Percentiles rank a stretch among this genome's conserved stretches.
Conservation (phyloP, 2,329 filamentous ascomycete species). For the Aspergillus sp. region DNA sequence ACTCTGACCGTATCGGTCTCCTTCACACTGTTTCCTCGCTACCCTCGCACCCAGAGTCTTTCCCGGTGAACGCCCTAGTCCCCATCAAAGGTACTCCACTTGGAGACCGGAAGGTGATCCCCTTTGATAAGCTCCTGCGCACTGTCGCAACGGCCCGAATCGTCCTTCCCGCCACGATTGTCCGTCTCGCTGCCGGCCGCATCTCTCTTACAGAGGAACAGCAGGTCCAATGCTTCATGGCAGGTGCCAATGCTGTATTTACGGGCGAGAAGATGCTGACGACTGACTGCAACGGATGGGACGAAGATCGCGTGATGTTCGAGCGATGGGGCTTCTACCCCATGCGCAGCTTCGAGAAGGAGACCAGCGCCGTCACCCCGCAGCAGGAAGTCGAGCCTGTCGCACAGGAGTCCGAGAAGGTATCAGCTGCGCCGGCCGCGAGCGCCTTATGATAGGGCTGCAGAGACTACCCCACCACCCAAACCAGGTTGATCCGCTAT, state of each 20-base stretch:
- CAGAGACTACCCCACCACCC: background rate
- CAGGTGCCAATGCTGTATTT: conserved; percentile 91
- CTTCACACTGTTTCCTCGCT: conserved; percentile 82
- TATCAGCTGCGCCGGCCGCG: conserved; percentile 36
- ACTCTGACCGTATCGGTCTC: conserved; percentile 79
- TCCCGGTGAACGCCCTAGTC: conserved; percentile 88
- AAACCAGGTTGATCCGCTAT: conserved; percentile 4
- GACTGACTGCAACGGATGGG: conserved; percentile 88
- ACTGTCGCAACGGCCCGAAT: conserved; percentile 84
- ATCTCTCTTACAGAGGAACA: conserved; percentile 87
- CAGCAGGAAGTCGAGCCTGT: conserved; percentile 10
- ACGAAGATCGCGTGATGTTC: conserved; percentile 85
- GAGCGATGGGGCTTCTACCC: conserved; percentile 78
- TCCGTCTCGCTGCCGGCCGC: conserved; percentile 81
- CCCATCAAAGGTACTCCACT: conserved; percentile 89
- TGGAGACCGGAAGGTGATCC: conserved; percentile 72
- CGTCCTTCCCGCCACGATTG: conserved; percentile 82
- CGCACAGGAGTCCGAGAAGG: conserved; percentile 17
- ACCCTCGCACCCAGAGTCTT: conserved; percentile 82
- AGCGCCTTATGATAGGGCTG: conserved; percentile 27
- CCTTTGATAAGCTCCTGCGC: conserved; percentile 77
- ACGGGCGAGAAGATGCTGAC: conserved; percentile 96
- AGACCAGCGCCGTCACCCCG: conserved; percentile 6
- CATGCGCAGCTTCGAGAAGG: conserved; percentile 66
- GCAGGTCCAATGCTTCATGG: conserved; percentile 87